These are phyloP conservation scores for Vitis rotundifolia DNA, from an alignment of 164 flowering plant genomes.

Conservation along the genomic window DNA sequence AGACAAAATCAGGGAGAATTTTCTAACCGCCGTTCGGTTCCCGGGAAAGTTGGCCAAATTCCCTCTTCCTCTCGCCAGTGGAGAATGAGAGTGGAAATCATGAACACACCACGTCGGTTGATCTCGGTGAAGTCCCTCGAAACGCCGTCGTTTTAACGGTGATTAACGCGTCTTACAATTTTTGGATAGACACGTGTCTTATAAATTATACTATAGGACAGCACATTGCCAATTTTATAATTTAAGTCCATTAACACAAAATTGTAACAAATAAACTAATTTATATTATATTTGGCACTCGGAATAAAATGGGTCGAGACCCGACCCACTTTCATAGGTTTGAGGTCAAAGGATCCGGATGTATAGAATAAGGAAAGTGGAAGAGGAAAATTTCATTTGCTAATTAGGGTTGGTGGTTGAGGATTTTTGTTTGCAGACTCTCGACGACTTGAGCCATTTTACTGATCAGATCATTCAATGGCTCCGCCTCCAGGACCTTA, in stretches of 20 bases:
- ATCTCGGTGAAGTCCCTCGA: too few relatives aligned
- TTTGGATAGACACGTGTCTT: too few relatives aligned
- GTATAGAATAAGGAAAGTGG: not conserved
- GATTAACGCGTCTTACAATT: too few relatives aligned
- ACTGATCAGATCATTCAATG: constrained; percentile 11
- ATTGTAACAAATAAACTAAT: too few relatives aligned
- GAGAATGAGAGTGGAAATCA: not conserved
- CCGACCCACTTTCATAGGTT: too few relatives aligned
- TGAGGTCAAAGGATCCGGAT: too few relatives aligned
- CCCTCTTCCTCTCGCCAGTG: not conserved
- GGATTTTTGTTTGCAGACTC: not conserved
- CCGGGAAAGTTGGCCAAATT: not conserved
- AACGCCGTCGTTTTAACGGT: too few relatives aligned
- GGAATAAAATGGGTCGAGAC: too few relatives aligned
- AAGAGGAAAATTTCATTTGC: not conserved
- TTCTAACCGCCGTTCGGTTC: not conserved
- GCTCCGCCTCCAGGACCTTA: constrained; percentile 34
- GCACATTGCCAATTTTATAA: too few relatives aligned
- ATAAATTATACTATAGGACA: too few relatives aligned
- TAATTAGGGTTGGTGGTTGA: not conserved
- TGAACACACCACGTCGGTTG: constrained; percentile 42
- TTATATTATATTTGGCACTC: too few relatives aligned
- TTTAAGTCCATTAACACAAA: too few relatives aligned
- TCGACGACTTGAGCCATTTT: constrained; percentile 1
- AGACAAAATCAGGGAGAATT: not conserved